These are phyloP conservation scores for Penicillium simplicissimum DNA, from an alignment of 495 filamentous ascomycete genomes.

Conservation along the genomic window DNA sequence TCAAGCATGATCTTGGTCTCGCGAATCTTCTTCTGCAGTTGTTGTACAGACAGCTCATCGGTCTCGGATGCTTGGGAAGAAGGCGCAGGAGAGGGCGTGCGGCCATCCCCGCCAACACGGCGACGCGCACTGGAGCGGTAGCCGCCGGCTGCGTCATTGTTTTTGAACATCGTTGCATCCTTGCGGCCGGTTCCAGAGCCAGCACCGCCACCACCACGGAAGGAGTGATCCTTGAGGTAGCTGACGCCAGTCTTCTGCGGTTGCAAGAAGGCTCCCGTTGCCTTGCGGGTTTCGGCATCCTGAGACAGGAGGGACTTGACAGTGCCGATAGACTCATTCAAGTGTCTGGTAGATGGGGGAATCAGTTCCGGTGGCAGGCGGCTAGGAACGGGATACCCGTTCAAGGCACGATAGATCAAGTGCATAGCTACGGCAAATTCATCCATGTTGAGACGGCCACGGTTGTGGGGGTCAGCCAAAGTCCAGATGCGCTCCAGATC, in stretches of 20 bases:
- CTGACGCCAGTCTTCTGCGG: conserved; percentile 97
- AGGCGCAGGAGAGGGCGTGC: conserved; percentile 72
- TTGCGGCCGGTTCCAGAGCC: conserved; percentile 59
- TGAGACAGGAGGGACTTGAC: conserved; percentile 90
- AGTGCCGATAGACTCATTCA: conserved; percentile 87
- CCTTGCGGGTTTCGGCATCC: conserved; percentile 84
- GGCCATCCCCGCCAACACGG: conserved; percentile 68
- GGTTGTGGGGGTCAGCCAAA: conserved; percentile 88
- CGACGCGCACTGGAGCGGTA: conserved; percentile 94
- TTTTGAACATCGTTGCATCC: conserved; percentile 95
- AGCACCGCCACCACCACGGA: conserved; percentile 59
- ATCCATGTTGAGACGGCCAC: conserved; percentile 91
- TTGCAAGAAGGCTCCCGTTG: conserved; percentile 79
- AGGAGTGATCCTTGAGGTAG: conserved; percentile 94
- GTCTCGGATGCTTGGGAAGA: conserved; percentile 69
- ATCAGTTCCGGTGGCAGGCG: conserved; percentile 91
- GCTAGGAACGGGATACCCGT: conserved; percentile 92
- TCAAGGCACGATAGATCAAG: conserved; percentile 94
- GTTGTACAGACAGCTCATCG: conserved; percentile 83
- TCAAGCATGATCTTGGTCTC: conserved; percentile 97
- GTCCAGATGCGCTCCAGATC: conserved; percentile 96
- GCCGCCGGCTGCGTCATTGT: conserved; percentile 82
- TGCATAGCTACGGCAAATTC: conserved; percentile 99
- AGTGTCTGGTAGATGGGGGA: conserved; percentile 91
- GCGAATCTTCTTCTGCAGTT: conserved; percentile 87